A percentile compares a stretch with the other conserved stretches of the same genome.
phyloP scores from a whole-genome alignment of 192 early-diverging fungal genomes.

The Linnemannia exigua region DNA sequence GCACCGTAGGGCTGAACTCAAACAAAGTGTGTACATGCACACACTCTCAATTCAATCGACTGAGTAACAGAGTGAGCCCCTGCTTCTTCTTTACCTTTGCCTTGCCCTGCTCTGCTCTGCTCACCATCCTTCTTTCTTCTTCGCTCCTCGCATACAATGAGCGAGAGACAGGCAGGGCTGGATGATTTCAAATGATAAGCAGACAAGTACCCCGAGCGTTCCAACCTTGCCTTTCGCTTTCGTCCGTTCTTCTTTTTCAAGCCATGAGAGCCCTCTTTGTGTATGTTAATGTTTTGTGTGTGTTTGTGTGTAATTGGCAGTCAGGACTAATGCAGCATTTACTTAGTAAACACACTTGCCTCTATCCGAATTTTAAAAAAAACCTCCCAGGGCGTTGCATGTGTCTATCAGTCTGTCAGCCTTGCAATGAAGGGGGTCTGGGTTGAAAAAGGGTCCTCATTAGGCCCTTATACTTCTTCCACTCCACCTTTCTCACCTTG shows the following conservation, averaged over 20 bases:
- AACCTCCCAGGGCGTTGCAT: not conserved
- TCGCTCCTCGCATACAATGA: not conserved
- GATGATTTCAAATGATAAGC: not conserved
- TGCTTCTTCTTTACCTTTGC: not conserved
- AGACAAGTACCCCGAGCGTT: not conserved
- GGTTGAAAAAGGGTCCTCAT: not conserved
- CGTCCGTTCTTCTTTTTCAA: not conserved
- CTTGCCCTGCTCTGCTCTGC: not conserved
- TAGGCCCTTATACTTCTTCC: not conserved
- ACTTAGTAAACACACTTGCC: not conserved
- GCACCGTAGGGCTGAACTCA: not conserved
- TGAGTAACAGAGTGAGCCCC: not conserved
- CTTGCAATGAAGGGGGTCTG: not conserved
- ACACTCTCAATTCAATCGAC: not conserved
- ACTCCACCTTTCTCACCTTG: too few species aligned
- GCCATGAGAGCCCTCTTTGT: constrained; percentile 5
- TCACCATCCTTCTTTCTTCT: not conserved
- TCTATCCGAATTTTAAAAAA: not conserved
- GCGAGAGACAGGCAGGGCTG: not conserved
- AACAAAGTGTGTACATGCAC: not conserved
- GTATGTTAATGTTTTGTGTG: not conserved
- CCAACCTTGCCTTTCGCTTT: not conserved
- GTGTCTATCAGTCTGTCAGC: not conserved
- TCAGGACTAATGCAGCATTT: too few species aligned
- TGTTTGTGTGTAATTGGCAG: not conserved